Base-by-base conservation (phyloP, 164 flowering plant species). In the Dillenia suffruticosa region DNA sequence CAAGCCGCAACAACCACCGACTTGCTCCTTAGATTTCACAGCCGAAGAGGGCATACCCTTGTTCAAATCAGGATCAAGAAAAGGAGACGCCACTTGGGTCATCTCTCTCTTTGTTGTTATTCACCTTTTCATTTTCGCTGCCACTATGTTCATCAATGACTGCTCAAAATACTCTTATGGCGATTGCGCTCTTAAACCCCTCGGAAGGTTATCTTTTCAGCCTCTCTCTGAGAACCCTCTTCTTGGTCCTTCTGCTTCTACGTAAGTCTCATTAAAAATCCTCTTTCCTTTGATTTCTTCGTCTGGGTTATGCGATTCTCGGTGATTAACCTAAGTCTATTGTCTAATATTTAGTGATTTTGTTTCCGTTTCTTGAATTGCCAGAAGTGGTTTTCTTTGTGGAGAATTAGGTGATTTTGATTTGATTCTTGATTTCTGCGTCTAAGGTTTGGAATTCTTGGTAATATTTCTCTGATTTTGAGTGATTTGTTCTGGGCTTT, bases 161-260 rank as follows among this genome's bases (percentile, higher is more conserved):
- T 89, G 90, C 76, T 77, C 79, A 66, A 16, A 48, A 0, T 75
- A 71, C 44, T 84, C 89, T 44, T 74, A 76, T 51, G 77, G 73
- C 4, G 73, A 80, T 46, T 86, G 86, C 53, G 78, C 74, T 8
- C 44, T 84, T 59, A 62, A 62, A 44, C 8, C 63, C 24, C 76
- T 90, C 17, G 89, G 94, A 9, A 72, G 88, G 55, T 53, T 88
- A 24, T 81, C 93, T 9, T 89, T 88, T 62, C 97, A 91, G 75
- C 91, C 96, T 8, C 75, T 89, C 47, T 24, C 64, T 5, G 93
- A 91, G 73, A 91, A 91, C 58, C 96, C 94, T 44, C 71, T 89
- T 9, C 83, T 91, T 19, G 97, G 97, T 4, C 93, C 97, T 56
- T 87, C 97, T 13, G 75, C 84, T 24, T 82, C 93, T 15, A 72